Percentiles rank a stretch among this genome's conserved stretches.
Evolutionary conservation across 345 rosid species (phyloP).

Genomic region (Salix udensis): DNA sequence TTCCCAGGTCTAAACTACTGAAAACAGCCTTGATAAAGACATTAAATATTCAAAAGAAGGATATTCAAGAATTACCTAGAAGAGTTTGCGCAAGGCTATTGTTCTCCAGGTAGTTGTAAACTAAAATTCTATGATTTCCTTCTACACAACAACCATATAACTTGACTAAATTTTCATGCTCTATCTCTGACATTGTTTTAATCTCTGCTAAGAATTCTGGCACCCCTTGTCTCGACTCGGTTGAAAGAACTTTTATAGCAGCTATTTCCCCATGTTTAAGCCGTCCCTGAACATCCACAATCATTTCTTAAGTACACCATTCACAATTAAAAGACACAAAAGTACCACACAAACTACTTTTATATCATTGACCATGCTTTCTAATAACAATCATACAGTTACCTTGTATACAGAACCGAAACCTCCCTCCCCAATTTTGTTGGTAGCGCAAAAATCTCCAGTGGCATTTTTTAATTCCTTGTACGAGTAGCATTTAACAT

Average conservation of each 20-base stretch:
- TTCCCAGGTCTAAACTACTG: not conserved
- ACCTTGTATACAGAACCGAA: constrained; percentile 94
- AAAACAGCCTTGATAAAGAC: constrained; percentile 2
- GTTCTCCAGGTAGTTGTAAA: constrained; percentile 86
- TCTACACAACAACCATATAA: constrained; percentile 90
- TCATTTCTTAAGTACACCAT: not conserved
- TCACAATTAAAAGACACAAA: not conserved
- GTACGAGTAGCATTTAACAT: constrained; percentile 53
- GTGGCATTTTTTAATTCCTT: constrained; percentile 69
- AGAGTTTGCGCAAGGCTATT: constrained; percentile 84
- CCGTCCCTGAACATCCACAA: constrained; percentile 56
- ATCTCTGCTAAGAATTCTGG: constrained; percentile 88
- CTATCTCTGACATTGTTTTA: constrained; percentile 61
- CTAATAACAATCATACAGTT: constrained; percentile 13
- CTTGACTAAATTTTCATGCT: constrained; percentile 82
- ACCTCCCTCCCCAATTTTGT: constrained; percentile 95
- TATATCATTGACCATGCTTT: not conserved
- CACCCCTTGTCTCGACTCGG: constrained; percentile 90
- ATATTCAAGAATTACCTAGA: constrained; percentile 48
- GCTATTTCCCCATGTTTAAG: constrained; percentile 76
- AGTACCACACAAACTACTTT: not conserved
- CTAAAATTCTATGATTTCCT: constrained; percentile 73
- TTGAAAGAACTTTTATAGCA: constrained; percentile 85
- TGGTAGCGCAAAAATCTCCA: constrained; percentile 51
- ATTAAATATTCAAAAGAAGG: constrained; percentile 1